These are phyloP conservation scores for Starmera pachycereana DNA, from an alignment of 805 yeast species.

Conservation along the genomic window DNA sequence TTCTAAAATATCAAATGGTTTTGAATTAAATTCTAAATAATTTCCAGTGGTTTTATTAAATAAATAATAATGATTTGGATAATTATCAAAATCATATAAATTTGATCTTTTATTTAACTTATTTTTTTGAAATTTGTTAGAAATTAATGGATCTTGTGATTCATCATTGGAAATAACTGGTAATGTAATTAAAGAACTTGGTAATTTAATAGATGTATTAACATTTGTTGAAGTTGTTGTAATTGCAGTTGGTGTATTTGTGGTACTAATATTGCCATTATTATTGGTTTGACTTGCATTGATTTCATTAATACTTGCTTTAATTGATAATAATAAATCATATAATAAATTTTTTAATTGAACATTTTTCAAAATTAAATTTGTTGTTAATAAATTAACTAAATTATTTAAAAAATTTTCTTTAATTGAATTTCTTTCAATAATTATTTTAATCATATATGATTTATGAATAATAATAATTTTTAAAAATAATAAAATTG, in stretches of 20 bases:
- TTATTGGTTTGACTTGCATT: constrained; percentile 17
- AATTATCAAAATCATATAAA: constrained; percentile 10
- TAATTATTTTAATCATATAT: constrained; percentile 35
- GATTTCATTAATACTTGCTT: constrained; percentile 22
- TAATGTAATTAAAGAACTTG: constrained; percentile 15
- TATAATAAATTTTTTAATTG: constrained; percentile 46
- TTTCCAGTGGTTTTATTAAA: constrained; percentile 17
- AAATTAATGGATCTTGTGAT: not conserved
- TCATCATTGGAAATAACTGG: constrained; percentile 13
- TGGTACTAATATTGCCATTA: constrained; percentile 7
- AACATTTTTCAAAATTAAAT: constrained; percentile 32
- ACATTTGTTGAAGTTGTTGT: too few relatives aligned
- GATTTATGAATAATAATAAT: constrained; percentile 49
- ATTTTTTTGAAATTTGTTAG: not conserved
- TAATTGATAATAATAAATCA: constrained; percentile 47
- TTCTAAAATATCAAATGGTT: constrained; percentile 49
- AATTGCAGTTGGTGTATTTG: constrained; percentile 1
- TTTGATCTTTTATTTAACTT: constrained; percentile 3
- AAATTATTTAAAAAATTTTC: constrained; percentile 38
- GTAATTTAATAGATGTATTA: constrained; percentile 9
- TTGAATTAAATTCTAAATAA: constrained; percentile 28
- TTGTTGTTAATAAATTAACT: constrained; percentile 33
- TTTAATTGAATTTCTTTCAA: constrained; percentile 30
- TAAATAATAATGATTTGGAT: constrained; percentile 15
- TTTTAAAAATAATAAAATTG: constrained; percentile 40